These are phyloP conservation scores for Pseudoturritis turrita DNA, from an alignment of 345 rosid genomes.

Conservation along the genomic window DNA sequence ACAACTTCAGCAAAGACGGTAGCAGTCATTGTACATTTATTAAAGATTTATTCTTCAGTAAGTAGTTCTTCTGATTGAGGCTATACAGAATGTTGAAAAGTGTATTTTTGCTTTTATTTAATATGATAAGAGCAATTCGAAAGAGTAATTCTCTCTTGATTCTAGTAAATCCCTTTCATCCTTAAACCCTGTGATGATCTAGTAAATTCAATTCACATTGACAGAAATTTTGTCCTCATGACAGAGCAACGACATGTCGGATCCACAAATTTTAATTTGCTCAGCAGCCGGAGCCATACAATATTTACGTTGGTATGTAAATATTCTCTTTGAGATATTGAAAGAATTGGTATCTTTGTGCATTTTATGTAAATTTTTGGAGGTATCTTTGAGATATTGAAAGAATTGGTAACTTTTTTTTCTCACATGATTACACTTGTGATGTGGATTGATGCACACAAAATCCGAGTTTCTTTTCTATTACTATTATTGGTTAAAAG, in stretches of 20 bases:
- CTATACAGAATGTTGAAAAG: background rate
- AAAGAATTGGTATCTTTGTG: slow-evolving; percentile 20
- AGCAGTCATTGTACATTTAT: background rate
- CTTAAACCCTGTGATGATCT: background rate
- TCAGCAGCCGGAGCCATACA: slow-evolving; percentile 99
- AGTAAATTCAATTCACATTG: slow-evolving; percentile 2
- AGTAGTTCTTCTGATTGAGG: background rate
- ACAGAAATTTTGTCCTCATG: slow-evolving; percentile 20
- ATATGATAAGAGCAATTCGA: background rate
- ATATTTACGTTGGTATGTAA: slow-evolving; percentile 91
- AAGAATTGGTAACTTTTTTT: too few relatives aligned
- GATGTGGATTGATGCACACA: background rate
- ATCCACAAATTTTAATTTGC: slow-evolving; percentile 93
- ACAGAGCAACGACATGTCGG: slow-evolving; percentile 99
- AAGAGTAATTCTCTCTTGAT: background rate
- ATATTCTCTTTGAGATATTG: slow-evolving; percentile 7
- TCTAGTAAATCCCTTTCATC: background rate
- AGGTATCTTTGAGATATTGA: too few relatives aligned
- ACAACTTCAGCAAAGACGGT: background rate
- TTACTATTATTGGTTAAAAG: background rate
- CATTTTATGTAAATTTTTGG: too few relatives aligned
- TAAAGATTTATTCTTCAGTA: background rate
- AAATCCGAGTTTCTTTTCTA: background rate
- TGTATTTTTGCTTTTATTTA: background rate
- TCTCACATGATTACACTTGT: background rate